Conservation (phyloP, 2,329 filamentous ascomycete species). For the Trichoderma semiorbis region DNA sequence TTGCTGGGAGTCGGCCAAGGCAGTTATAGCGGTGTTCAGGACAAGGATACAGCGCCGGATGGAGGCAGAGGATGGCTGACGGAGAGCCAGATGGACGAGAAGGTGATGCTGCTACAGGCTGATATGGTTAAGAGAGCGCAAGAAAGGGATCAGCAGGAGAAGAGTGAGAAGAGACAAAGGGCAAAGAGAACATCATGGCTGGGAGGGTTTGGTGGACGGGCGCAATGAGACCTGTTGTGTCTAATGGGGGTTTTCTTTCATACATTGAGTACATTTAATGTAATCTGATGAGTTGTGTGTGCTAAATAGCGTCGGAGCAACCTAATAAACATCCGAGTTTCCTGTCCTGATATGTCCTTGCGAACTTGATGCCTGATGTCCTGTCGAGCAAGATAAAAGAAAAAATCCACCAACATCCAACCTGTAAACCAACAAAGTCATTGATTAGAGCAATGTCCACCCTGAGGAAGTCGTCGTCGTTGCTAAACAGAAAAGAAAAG, state of each 20-base stretch:
- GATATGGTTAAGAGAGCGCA: constrained; percentile 30
- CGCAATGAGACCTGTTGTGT: not conserved
- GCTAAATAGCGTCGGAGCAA: not conserved
- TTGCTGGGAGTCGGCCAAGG: constrained; percentile 37
- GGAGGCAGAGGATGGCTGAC: constrained; percentile 39
- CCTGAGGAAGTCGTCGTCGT: not conserved
- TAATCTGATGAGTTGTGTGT: not conserved
- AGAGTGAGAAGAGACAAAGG: constrained; percentile 22
- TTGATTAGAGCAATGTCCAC: not conserved
- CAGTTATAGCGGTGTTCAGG: constrained; percentile 32
- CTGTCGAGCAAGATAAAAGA: not conserved
- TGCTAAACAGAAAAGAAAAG: not conserved
- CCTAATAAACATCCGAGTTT: not conserved
- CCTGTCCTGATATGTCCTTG: not conserved
- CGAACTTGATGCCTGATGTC: not conserved
- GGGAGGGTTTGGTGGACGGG: not conserved
- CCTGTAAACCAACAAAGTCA: not conserved
- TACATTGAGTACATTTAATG: not conserved
- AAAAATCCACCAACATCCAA: not conserved
- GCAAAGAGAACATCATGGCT: constrained; percentile 16
- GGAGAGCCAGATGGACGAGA: constrained; percentile 36
- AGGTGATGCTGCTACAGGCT: constrained; percentile 33
- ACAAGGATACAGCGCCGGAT: constrained; percentile 40
- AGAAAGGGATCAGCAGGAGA: constrained; percentile 27
- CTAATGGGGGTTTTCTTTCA: not conserved